Conservation (phyloP, 345 rosid species). For the Eucalyptus erythrocorys region DNA sequence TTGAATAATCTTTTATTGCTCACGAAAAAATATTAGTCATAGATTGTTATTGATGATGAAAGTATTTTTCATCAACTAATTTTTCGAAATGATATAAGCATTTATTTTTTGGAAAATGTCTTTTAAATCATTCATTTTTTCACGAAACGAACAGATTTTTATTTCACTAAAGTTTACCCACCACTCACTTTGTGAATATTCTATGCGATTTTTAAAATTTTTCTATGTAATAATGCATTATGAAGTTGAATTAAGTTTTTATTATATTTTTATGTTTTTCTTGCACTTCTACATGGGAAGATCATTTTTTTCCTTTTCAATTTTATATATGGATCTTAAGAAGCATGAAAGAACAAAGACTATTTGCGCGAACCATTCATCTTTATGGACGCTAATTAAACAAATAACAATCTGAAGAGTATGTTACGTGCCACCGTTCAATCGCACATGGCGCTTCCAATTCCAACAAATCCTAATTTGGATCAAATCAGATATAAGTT, state of each 20-base stretch:
- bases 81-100: no score
- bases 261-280: not conserved
- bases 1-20: no score
- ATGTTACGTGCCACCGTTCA: not conserved
- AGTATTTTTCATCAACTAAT: no score
- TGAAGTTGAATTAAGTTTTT: not conserved
- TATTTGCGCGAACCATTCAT: not conserved
- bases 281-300: not conserved
- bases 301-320: not conserved
- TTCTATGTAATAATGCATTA: not conserved
- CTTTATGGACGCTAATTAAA: rapidly evolving
- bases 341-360: not conserved
- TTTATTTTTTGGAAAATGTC: no score
- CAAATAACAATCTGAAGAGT: not conserved
- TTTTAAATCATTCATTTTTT: no score
- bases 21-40: no score
- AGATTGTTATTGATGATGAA: rapidly evolving
- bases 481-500: not conserved
- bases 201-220: rapidly evolving
- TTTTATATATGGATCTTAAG: not conserved
- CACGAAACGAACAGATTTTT: rapidly evolving
- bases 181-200: not conserved
- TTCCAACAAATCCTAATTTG: not conserved
- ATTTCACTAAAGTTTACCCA: not conserved
- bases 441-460: not conserved